Evolutionary conservation across 805 yeast genomes (phyloP).

Genomic region (Candida corydali): DNA sequence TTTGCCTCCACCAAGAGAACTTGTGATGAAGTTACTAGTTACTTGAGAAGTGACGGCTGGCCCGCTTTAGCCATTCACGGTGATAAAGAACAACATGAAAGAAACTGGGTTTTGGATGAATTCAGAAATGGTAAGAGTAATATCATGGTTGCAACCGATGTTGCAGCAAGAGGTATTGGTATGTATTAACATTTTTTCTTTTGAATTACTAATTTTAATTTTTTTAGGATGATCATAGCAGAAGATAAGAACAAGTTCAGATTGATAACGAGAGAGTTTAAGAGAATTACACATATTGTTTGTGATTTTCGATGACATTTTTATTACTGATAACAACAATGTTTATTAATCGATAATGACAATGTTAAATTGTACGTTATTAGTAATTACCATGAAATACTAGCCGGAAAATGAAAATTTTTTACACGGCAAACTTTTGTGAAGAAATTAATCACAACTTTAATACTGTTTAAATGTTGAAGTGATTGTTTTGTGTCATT

Average conservation of each 20-base stretch:
- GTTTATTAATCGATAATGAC: no score
- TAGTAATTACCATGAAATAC: no score
- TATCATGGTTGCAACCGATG: conserved; percentile 98
- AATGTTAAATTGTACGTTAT: no score
- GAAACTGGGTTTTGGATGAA: conserved; percentile 97
- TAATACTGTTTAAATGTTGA: background rate
- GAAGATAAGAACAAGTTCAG: background rate
- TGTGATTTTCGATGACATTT: conserved; percentile 7
- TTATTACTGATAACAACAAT: no score
- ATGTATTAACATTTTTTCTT: conserved; percentile 43
- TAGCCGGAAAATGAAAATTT: background rate
- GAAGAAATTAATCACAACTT: background rate
- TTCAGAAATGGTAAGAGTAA: conserved; percentile 91
- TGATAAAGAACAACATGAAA: conserved; percentile 95
- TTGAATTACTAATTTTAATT: conserved; percentile 1
- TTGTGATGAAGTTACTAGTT: conserved; percentile 92
- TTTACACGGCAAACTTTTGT: background rate
- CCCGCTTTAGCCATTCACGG: conserved; percentile 99
- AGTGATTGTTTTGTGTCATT: conserved; percentile 6
- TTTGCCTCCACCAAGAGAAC: conserved; percentile 97
- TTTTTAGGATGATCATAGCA: conserved; percentile 2
- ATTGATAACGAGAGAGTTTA: conserved; percentile 1
- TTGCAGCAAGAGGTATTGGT: conserved; percentile 99
- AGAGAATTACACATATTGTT: conserved; percentile 5
- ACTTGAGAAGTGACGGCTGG: conserved; percentile 95